Evolutionary conservation across 768 basidiomycete species (phyloP), one percentile per base, ranked within the genome.

Genomic region (Panus rudis): DNA sequence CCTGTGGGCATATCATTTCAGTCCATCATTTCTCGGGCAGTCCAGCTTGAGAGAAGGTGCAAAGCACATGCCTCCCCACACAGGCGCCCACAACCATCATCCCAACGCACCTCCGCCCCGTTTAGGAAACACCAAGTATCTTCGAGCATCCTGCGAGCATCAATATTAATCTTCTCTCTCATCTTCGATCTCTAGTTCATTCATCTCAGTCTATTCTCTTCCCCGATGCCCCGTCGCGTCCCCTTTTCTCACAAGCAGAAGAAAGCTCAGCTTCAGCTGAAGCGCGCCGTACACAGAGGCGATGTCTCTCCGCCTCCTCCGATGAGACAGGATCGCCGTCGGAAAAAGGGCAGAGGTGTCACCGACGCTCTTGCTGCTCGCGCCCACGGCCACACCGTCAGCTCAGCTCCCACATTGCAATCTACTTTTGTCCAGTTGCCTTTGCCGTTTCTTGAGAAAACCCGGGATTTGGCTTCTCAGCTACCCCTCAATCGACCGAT

Each of bases 231-330:
- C 25, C 61, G 68, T 22, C 54, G 57, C 27, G 67, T 63, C 43
- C 64, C 79, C n/a, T 69, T 67, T 8, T 85, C 82, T 0, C 72
- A 71, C 30, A 84, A 79, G 43, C 71, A 84, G 54, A 81, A 79
- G 51, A 88, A 83, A 49, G 79, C 75, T 2, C 76, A 86, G 45
- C 71, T 81, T 6, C 79, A 88, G 58, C 72, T 80, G 38, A 89
- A 87, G 54, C 82, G 91, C 19, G 91, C 92, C 4, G 63, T 84
- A 24, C 93, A 93, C 60, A 81, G 90, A 24, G 91, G 87, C 4
- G 87, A 88, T 49, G 60, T 69, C 27, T 41, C 51, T 17, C 47
- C 55, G 3, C 55, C 57, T 4, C 57, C 58, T 16, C 63, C 70
- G 12, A 49, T 8, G 21, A n/a, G n/a, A n/a, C 7, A 35, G 16